Evolutionary conservation across 495 filamentous ascomycete species (phyloP).

Genomic region (Bacidia rubella): DNA sequence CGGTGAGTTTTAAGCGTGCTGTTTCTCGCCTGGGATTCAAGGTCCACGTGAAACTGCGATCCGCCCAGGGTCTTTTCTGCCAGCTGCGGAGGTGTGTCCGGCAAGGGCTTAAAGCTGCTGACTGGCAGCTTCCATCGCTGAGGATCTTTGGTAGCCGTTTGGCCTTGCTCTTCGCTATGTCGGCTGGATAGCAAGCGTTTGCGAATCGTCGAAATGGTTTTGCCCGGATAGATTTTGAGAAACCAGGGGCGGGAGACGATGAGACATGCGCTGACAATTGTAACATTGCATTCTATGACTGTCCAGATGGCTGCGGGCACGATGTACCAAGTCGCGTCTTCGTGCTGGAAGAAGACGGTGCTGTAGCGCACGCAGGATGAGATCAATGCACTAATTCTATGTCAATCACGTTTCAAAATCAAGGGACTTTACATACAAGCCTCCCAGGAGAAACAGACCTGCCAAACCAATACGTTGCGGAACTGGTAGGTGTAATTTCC

Average conservation of each 20-base stretch:
- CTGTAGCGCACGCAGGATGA: slow-evolving; percentile 23
- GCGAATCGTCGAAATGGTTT: slow-evolving; percentile 4
- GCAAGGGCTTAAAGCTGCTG: too few relatives aligned
- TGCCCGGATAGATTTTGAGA: slow-evolving; percentile 13
- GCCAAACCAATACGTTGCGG: slow-evolving; percentile 26
- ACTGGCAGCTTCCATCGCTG: too few relatives aligned
- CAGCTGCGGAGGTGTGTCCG: too few relatives aligned
- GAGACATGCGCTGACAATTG: slow-evolving; percentile 32
- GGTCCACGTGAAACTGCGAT: too few relatives aligned
- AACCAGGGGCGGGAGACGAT: slow-evolving; percentile 16
- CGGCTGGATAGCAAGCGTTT: too few relatives aligned
- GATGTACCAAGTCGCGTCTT: slow-evolving; percentile 16
- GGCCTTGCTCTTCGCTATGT: too few relatives aligned
- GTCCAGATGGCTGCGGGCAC: slow-evolving; percentile 26
- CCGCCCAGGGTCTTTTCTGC: too few relatives aligned
- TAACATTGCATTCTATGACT: slow-evolving; percentile 30
- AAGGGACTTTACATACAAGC: slow-evolving; percentile 22
- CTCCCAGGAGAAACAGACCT: slow-evolving; percentile 28
- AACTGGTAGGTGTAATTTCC: slow-evolving; percentile 22
- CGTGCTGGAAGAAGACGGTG: slow-evolving; percentile 21
- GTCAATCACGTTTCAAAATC: too few relatives aligned
- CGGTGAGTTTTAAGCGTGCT: too few relatives aligned
- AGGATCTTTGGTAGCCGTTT: too few relatives aligned
- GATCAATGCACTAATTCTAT: too few relatives aligned
- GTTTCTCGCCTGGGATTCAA: too few relatives aligned